These are phyloP conservation scores for Penicillium sp. DNA, from an alignment of 2,329 filamentous ascomycete species.

Conservation along the genomic window DNA sequence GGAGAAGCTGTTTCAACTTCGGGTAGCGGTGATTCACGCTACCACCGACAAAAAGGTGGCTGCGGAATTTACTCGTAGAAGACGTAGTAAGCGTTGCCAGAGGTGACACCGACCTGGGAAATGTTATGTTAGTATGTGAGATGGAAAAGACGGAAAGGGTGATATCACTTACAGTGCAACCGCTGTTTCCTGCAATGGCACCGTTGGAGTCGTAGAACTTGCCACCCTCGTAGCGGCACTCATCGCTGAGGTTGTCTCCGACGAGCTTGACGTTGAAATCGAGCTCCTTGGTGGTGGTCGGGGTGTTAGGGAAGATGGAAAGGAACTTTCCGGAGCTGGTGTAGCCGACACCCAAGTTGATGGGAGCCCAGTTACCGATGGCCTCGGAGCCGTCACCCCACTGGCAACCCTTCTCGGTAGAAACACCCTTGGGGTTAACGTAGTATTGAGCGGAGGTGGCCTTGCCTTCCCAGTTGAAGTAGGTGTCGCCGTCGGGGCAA, in stretches of 20 bases:
- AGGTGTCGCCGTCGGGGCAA: slow-evolving; percentile 70
- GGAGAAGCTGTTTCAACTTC: slow-evolving; percentile 14
- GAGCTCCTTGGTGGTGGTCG: slow-evolving; percentile 69
- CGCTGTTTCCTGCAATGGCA: slow-evolving; percentile 50
- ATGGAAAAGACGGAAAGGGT: neutral
- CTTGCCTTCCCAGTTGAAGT: slow-evolving; percentile 76
- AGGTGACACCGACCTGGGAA: slow-evolving; percentile 50
- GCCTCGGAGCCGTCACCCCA: slow-evolving; percentile 67
- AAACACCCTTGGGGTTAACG: slow-evolving; percentile 78
- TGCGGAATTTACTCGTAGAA: slow-evolving; percentile 34
- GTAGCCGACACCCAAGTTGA: slow-evolving; percentile 81
- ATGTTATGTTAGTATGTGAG: slow-evolving; percentile 3
- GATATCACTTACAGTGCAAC: slow-evolving; percentile 75
- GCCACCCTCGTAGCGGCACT: slow-evolving; percentile 68
- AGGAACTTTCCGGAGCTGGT: slow-evolving; percentile 70
- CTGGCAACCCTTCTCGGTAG: slow-evolving; percentile 68
- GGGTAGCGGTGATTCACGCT: slow-evolving; percentile 14
- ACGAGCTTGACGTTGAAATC: slow-evolving; percentile 78
- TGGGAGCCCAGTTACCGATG: slow-evolving; percentile 81
- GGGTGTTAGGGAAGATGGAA: slow-evolving; percentile 80
- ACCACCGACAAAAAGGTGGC: slow-evolving; percentile 1
- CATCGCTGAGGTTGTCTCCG: slow-evolving; percentile 62
- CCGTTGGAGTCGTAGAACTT: slow-evolving; percentile 58
- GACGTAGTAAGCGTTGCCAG: slow-evolving; percentile 54
- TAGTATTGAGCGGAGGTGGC: slow-evolving; percentile 93